Evolutionary conservation across 2,329 filamentous ascomycete species (phyloP).

Genomic region (Leptoxyphium fumago): DNA sequence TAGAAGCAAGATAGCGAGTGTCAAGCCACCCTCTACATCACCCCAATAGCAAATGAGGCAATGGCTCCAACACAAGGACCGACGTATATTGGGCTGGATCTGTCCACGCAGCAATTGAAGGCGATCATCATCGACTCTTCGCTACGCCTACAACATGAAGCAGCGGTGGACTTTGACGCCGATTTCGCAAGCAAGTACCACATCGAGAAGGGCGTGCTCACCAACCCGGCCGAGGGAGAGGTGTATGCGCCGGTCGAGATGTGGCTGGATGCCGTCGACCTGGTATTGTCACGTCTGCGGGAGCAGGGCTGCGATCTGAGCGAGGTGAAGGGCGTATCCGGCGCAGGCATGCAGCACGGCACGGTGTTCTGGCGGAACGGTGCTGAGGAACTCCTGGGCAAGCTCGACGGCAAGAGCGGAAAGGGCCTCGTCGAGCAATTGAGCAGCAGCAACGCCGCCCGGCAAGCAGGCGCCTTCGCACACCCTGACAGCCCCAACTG

Average conservation of each 20-base stretch:
- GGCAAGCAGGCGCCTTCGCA: slow-evolving; percentile 49
- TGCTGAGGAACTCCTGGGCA: slow-evolving; percentile 49
- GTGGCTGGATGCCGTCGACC: slow-evolving; percentile 86
- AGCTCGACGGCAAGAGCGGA: slow-evolving; percentile 37
- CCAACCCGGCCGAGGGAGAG: slow-evolving; percentile 68
- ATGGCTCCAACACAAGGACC: neutral
- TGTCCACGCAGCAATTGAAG: slow-evolving; percentile 95
- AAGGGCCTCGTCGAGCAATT: slow-evolving; percentile 61
- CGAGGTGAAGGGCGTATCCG: slow-evolving; percentile 67
- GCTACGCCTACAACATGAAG: slow-evolving; percentile 65
- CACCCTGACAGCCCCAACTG: slow-evolving; percentile 87
- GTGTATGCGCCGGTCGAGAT: slow-evolving; percentile 86
- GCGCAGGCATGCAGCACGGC: slow-evolving; percentile 92
- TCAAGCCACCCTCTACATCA: neutral
- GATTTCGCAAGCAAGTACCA: slow-evolving; percentile 52
- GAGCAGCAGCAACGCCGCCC: slow-evolving; percentile 17
- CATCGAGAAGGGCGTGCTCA: slow-evolving; percentile 75
- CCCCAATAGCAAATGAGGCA: neutral
- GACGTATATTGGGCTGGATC: slow-evolving; percentile 56
- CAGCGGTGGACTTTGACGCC: slow-evolving; percentile 88
- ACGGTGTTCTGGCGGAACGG: slow-evolving; percentile 80
- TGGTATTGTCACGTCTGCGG: slow-evolving; percentile 61
- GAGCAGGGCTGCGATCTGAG: slow-evolving; percentile 57
- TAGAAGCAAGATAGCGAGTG: slow-evolving; percentile 1
- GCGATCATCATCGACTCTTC: slow-evolving; percentile 72